Conservation (phyloP, 108 stramenopile species). For the Cyclotella cryptica region DNA sequence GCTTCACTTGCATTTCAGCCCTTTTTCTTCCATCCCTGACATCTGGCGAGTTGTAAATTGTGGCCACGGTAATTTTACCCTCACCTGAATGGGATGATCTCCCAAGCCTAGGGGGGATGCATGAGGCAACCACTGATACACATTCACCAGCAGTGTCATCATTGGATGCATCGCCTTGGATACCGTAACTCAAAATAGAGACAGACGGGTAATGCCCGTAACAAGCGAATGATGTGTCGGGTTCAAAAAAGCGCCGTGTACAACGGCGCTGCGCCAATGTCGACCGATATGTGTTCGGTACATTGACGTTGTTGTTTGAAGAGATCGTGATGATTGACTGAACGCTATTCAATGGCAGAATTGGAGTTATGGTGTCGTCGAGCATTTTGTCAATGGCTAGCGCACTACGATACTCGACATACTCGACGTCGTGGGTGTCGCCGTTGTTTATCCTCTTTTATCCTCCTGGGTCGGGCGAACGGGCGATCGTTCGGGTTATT, state of each 20-base stretch:
- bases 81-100: neutral
- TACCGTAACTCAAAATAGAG: neutral
- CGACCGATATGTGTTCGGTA: neutral
- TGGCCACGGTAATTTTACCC: slow-evolving; percentile 32
- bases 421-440: too few relatives aligned
- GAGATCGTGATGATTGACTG: slow-evolving; percentile 38
- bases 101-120: slow-evolving; percentile 10
- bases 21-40: neutral
- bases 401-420: too few relatives aligned
- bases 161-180: neutral
- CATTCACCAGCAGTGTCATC: slow-evolving; percentile 2
- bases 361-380: neutral
- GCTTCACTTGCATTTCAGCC: slow-evolving; percentile 13
- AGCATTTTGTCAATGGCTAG: neutral
- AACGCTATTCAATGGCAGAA: slow-evolving; percentile 29
- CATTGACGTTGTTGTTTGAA: slow-evolving; percentile 1
- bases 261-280: neutral
- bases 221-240: neutral
- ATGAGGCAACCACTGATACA: slow-evolving; percentile 36
- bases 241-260: neutral
- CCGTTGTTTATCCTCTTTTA: too few relatives aligned
- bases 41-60: slow-evolving; percentile 12
- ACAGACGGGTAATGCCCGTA: neutral
- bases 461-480: too few relatives aligned
- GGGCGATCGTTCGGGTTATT: too few relatives aligned